Conservation (phyloP, 306 rosid species). For the Cicer cuneatum region DNA sequence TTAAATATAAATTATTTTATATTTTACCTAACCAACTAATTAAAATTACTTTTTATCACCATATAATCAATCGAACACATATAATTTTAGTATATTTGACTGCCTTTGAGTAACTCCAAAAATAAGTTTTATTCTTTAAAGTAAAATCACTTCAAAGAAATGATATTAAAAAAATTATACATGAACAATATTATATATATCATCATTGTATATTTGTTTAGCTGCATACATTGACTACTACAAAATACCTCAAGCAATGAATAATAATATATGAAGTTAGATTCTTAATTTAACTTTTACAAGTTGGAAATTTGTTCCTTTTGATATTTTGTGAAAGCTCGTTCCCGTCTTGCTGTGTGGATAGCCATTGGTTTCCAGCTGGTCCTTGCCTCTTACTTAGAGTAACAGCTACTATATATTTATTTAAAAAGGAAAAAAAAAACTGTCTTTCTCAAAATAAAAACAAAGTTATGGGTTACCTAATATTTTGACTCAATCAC, state of each 20-base stretch:
- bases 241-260: neutral
- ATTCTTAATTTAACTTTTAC: neutral
- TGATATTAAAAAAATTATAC: too few species aligned
- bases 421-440: neutral
- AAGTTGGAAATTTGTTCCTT: neutral
- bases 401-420: constrained; percentile 55
- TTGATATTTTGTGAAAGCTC: neutral
- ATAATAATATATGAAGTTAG: neutral
- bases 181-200: too few species aligned
- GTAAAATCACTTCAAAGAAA: too few species aligned
- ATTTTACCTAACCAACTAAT: too few species aligned
- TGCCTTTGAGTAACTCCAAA: too few species aligned
- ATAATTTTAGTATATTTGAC: too few species aligned
- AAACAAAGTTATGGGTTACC: constrained; percentile 41
- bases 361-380: constrained; percentile 56
- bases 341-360: constrained; percentile 40
- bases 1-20: too few species aligned
- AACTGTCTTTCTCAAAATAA: neutral
- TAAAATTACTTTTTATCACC: too few species aligned
- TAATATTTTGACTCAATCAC: constrained; percentile 53
- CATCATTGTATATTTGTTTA: too few species aligned
- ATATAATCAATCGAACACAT: too few species aligned
- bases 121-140: too few species aligned
- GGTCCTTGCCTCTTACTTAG: constrained; percentile 52
- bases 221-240: neutral